phyloP scores from a whole-genome alignment of 805 yeast genomes.

The Yamadazyma ubonensis region DNA sequence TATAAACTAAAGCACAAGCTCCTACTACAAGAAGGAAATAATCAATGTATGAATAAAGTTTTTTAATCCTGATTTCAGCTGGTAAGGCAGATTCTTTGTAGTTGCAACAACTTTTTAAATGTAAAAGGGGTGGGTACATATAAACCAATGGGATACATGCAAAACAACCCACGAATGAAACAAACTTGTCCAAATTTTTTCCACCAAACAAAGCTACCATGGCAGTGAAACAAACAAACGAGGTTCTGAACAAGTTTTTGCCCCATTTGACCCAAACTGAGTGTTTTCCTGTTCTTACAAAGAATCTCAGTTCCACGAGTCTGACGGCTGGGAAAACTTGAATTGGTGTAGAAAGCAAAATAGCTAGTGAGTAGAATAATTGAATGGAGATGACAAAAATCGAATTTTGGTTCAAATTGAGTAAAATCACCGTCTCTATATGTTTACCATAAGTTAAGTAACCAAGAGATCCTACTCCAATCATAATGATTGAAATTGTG shows the following conservation, averaged over 20 bases:
- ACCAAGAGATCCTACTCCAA: conserved; percentile 64
- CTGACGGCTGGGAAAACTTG: conserved; percentile 79
- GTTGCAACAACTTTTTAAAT: conserved; percentile 51
- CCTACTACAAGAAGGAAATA: conserved; percentile 54
- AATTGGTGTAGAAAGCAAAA: conserved; percentile 74
- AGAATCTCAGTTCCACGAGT: conserved; percentile 63
- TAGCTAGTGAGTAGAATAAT: conserved; percentile 70
- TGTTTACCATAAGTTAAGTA: conserved; percentile 66
- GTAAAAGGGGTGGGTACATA: conserved; percentile 81
- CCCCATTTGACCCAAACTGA: conserved; percentile 58
- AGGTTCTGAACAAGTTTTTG: conserved; percentile 58
- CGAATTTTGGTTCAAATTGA: conserved; percentile 71
- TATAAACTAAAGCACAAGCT: conserved; percentile 59
- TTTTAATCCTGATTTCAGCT: conserved; percentile 29
- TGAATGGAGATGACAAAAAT: conserved; percentile 63
- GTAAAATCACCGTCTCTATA: conserved; percentile 64
- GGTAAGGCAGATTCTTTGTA: conserved; percentile 15
- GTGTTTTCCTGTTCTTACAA: conserved; percentile 55
- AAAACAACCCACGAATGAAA: conserved; percentile 78
- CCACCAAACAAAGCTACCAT: conserved; percentile 67
- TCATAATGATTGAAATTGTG: conserved; percentile 62
- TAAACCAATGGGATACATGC: conserved; percentile 85
- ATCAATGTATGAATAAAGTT: conserved; percentile 45
- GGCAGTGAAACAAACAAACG: conserved; percentile 54
- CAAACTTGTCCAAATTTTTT: conserved; percentile 66